Percentiles rank a stretch among this genome's conserved stretches.
phyloP scores from a whole-genome alignment of 208 protist species.

The Acanthamoeba healyi region DNA sequence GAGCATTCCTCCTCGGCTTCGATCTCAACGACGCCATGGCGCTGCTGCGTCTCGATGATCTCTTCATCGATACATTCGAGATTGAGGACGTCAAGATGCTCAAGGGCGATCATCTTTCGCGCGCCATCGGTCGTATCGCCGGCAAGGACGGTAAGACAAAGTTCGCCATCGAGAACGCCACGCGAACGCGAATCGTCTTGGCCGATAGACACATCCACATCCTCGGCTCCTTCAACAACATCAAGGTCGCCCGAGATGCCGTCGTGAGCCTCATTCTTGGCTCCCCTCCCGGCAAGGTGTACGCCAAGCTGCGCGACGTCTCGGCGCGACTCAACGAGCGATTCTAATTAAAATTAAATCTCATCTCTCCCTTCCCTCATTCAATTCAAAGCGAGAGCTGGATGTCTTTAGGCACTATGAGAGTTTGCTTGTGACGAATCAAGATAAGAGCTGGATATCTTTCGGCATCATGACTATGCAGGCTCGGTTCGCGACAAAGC shows the following conservation, averaged over 20 bases:
- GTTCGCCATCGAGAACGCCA: conserved; percentile 99
- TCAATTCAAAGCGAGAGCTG: too few species aligned
- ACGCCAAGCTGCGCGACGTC: conserved; percentile 96
- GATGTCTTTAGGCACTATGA: background rate
- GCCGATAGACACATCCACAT: conserved; percentile 98
- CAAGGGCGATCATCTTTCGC: conserved; percentile 94
- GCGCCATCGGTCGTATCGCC: conserved; percentile 99
- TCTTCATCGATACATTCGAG: conserved; percentile 99
- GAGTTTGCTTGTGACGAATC: too few species aligned
- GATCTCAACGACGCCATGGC: conserved; percentile 97
- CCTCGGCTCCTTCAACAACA: conserved; percentile 98
- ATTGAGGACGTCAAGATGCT: conserved; percentile 97
- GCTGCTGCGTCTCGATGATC: conserved; percentile 99
- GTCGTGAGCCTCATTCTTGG: conserved; percentile 98
- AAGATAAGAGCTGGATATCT: too few species aligned
- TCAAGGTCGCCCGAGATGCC: conserved; percentile 97
- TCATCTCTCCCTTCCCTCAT: too few species aligned
- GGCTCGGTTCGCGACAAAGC: too few species aligned
- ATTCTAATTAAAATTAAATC: conserved; percentile 5
- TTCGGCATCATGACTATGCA: background rate
- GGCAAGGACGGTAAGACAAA: conserved; percentile 99
- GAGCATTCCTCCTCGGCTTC: conserved; percentile 98
- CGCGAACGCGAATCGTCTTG: conserved; percentile 98
- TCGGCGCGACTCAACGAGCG: conserved; percentile 95
- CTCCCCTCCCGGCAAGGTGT: conserved; percentile 96